Evolutionary conservation across 768 basidiomycete species (phyloP), one percentile per base, ranked within the genome.

Genomic region (Leccinum subtestaceum): DNA sequence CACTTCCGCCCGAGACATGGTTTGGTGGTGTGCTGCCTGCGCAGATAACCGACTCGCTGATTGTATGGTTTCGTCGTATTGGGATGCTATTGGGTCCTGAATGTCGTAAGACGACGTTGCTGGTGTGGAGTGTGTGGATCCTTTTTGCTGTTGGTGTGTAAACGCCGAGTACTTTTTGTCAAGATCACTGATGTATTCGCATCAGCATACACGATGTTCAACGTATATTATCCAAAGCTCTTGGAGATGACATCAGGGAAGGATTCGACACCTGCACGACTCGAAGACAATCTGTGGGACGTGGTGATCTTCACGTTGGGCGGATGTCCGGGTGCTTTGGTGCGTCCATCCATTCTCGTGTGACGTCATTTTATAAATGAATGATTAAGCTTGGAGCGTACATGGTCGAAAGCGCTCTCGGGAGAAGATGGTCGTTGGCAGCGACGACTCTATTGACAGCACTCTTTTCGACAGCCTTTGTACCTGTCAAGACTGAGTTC

Each of bases 141-240:
- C 73, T 80, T 1, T 88, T 93, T 83, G 81, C 88, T 0, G 78
- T 93, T n/a, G 93, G 91, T 88, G 61, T 54, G 86, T 67, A 12
- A 21, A 67, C 8, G 53, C n/a, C 10, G 36, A 25, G 1, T 6
- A 5, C 7, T 8, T 5, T 8, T 15, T 43, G 27, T 21, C 13
- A 21, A 31, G 32, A 23, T 56, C 25, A 38, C 56, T 9, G 1
- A 38, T 27, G 25, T 38, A 1, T 17, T 45, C 19, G 27, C 23
- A 25, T 17, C 38, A 91, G 89, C 85, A 0, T 93, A 86, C 66
- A 94, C 91, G 3, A 93, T 96, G 86, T 95, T 96, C 75, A 95
- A 95, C 67, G 91, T 94, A 27, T 96, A 84, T 68, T 80, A 95
- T 23, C 94, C 94, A 0, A 95, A 92, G 67, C 76, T 95, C 12